Evolutionary conservation across 345 rosid genomes (phyloP), one percentile per base, ranked within the genome.

Genomic region (Nephelium lappaceum): DNA sequence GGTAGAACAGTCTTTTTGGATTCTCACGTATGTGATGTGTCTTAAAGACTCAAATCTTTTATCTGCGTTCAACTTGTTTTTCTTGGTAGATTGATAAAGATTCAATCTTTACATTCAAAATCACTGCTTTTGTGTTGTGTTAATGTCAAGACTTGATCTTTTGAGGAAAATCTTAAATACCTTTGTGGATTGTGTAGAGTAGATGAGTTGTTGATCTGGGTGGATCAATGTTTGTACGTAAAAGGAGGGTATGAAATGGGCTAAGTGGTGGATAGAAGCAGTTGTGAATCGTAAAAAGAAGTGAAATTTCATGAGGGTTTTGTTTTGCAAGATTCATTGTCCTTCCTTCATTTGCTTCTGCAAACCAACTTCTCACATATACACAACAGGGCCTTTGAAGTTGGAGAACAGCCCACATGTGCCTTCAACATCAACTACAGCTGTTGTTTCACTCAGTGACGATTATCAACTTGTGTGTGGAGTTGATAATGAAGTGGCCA

Each of bases 261-360:
- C 65, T 38, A 38, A 55, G 24, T 25, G 71, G 65, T 75, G 60
- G 36, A n/a, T 5, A 31, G 5, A 23, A 38, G 62, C 24, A n/a
- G 43, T 70, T 77, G 67, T 73, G 36, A 27, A 66, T 51, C 21
- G 65, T n/a, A 53, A 8, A 31, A 11, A 42, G 62, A 60, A 60
- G 23, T 38, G 4, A 73, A 55, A 36, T 53, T 75, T 86, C 73
- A 93, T 93, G 98, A 91, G 91, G 96, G 88, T 87, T 82, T 85
- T 89, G 89, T 83, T 85, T 10, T 83, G 91, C 86, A 91, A 90
- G 85, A 86, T 91, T 82, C 92, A 84, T 75, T 89, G 97, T 81
- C 97, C 96, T 84, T 85, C 90, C 78, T 92, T 87, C 84, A 83
- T 84, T 77, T 90, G 95, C 86, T 88, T 93, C 83, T 89, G 93